phyloP scores from a whole-genome alignment of 2,329 filamentous ascomycete genomes.

The Claviceps maximensis region DNA sequence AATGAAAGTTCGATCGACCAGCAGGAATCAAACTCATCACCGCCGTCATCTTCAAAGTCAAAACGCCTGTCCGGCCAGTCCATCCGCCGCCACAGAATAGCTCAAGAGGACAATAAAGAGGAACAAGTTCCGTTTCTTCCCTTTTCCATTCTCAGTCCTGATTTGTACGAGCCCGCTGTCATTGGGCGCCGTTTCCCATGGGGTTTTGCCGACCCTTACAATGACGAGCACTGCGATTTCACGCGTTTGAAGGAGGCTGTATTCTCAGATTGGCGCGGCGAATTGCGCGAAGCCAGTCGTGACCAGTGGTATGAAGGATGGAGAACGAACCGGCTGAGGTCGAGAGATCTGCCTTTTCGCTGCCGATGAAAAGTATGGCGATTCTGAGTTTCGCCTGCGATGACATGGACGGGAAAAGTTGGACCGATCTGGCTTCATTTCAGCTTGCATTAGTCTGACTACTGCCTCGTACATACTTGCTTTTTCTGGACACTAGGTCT shows the following conservation, averaged over 20 bases:
- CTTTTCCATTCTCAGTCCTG: slow-evolving; percentile 86
- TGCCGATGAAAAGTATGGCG: slow-evolving; percentile 16
- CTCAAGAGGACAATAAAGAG: slow-evolving; percentile 31
- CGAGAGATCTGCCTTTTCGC: slow-evolving; percentile 29
- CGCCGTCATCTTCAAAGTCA: slow-evolving; percentile 23
- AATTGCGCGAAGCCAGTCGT: slow-evolving; percentile 78
- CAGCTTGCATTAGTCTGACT: background rate
- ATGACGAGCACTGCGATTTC: slow-evolving; percentile 89
- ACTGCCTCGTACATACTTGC: too few species aligned
- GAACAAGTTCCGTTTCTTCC: slow-evolving; percentile 61
- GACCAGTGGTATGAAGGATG: slow-evolving; percentile 94
- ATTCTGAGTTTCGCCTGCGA: background rate
- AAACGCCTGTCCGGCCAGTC: slow-evolving; percentile 35
- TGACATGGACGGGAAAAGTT: background rate
- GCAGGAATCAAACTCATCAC: slow-evolving; percentile 16
- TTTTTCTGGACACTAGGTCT: background rate
- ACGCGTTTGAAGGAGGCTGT: slow-evolving; percentile 78
- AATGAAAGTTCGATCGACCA: slow-evolving; percentile 16
- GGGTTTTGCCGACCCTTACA: slow-evolving; percentile 92
- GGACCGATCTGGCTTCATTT: background rate
- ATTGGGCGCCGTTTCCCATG: slow-evolving; percentile 86
- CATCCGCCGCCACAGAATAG: slow-evolving; percentile 28
- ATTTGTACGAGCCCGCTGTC: slow-evolving; percentile 69
- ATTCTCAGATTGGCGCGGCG: slow-evolving; percentile 84
- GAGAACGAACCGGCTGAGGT: slow-evolving; percentile 61